Evolutionary conservation across 2,329 filamentous ascomycete species (phyloP).

Genomic region (Chaetomiaceae sp.): DNA sequence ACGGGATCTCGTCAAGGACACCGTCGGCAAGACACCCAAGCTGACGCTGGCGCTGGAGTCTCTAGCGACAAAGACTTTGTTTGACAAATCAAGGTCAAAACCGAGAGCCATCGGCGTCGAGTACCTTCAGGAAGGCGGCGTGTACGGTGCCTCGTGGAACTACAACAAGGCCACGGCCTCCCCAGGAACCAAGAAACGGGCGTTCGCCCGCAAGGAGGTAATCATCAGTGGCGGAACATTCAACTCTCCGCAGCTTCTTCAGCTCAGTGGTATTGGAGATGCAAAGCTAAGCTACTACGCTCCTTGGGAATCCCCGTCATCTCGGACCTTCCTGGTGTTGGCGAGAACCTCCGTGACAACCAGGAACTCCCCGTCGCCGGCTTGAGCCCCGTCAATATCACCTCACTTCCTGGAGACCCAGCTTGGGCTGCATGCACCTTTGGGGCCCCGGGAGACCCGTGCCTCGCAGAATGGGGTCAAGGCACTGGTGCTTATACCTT

Average conservation of each 20-base stretch:
- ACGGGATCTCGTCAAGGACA: constrained; percentile 20
- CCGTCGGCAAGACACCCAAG: constrained; percentile 15
- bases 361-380: constrained; percentile 36
- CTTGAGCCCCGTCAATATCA: constrained; percentile 16
- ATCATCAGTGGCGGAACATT: constrained; percentile 46
- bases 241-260: constrained; percentile 47
- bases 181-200: constrained; percentile 25
- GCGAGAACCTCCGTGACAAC: constrained; percentile 46
- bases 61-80: constrained; percentile 35
- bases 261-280: constrained; percentile 45
- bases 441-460: constrained; percentile 32
- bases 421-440: constrained; percentile 34
- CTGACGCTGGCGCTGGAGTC: constrained; percentile 26
- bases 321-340: constrained; percentile 44
- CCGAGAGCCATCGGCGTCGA: constrained; percentile 31
- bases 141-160: constrained; percentile 32
- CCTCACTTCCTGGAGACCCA: constrained; percentile 26
- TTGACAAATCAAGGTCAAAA: constrained; percentile 27
- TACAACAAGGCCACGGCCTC: constrained; percentile 24
- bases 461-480: constrained; percentile 32
- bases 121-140: constrained; percentile 29
- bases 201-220: constrained; percentile 37
- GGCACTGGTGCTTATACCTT: constrained; percentile 25
- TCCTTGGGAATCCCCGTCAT: constrained; percentile 42
- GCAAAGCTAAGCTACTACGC: constrained; percentile 34